phyloP scores from a whole-genome alignment of 352 stramenopile species.

The Phytophthora fragariaefolia region DNA sequence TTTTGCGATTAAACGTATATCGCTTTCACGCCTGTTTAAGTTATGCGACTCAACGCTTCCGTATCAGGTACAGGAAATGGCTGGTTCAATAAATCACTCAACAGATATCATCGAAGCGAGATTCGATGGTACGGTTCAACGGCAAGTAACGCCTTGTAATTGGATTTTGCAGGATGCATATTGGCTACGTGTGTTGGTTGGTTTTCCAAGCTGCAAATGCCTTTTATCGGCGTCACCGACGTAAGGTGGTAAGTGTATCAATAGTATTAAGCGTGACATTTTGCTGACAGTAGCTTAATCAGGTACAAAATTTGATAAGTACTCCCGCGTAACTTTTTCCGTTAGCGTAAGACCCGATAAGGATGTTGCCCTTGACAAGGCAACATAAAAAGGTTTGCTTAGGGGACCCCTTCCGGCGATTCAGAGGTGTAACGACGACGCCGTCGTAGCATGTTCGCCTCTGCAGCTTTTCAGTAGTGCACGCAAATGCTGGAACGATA shows the following conservation, averaged over 20 bases:
- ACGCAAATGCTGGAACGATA: constrained; percentile 21
- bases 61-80: too few relatives aligned
- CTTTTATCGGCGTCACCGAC: too few relatives aligned
- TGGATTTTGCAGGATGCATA: too few relatives aligned
- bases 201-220: too few relatives aligned
- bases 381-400: constrained; percentile 9
- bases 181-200: too few relatives aligned
- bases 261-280: neutral
- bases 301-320: neutral
- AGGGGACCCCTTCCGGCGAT: neutral
- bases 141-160: too few relatives aligned
- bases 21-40: too few relatives aligned
- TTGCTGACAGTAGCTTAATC: neutral
- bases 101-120: too few relatives aligned
- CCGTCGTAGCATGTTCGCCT: constrained; percentile 4
- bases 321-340: neutral
- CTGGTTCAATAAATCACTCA: too few relatives aligned
- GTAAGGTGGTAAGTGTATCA: neutral
- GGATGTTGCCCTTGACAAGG: neutral
- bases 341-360: neutral
- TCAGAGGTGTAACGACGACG: neutral
- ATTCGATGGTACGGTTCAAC: too few relatives aligned
- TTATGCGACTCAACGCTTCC: too few relatives aligned
- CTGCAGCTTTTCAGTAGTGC: constrained; percentile 29
- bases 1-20: too few relatives aligned